phyloP scores from a whole-genome alignment of 768 basidiomycete species.

The Pleurotus eryngii region DNA sequence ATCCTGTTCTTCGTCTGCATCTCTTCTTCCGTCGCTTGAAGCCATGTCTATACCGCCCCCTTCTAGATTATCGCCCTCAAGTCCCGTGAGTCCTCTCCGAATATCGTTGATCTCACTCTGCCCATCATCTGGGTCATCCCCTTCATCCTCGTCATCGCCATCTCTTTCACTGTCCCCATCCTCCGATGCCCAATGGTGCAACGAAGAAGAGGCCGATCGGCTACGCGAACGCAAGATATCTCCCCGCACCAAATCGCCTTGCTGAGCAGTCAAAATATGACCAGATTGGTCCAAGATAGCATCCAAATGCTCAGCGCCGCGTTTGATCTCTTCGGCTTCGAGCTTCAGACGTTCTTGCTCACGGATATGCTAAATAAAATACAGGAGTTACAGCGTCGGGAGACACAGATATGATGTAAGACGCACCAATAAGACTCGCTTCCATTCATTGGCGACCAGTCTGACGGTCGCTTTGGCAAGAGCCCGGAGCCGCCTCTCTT shows the following conservation, averaged over 20 bases:
- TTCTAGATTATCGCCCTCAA: constrained; percentile 26
- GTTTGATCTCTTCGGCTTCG: constrained; percentile 74
- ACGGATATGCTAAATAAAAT: constrained; percentile 57
- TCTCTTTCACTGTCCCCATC: constrained; percentile 37
- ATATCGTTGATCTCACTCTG: constrained; percentile 21
- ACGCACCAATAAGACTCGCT: constrained; percentile 80
- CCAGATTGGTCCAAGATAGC: constrained; percentile 89
- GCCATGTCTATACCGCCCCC: background rate
- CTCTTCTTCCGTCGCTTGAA: background rate
- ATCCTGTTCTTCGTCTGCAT: constrained; percentile 5
- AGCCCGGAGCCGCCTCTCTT: constrained; percentile 63
- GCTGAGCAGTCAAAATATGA: constrained; percentile 81
- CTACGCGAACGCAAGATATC: constrained; percentile 48
- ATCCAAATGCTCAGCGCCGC: constrained; percentile 84
- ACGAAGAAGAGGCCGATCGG: constrained; percentile 43
- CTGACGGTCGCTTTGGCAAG: constrained; percentile 72
- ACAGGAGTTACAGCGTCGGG: background rate
- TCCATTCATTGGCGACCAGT: constrained; percentile 78
- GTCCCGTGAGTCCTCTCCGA: too few species aligned
- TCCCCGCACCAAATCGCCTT: constrained; percentile 57
- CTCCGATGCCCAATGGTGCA: constrained; percentile 30
- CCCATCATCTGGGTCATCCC: constrained; percentile 23
- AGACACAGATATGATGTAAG: background rate
- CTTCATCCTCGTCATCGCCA: constrained; percentile 27
- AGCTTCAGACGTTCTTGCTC: constrained; percentile 59